These are phyloP conservation scores for Globisporangium okanoganense DNA, from an alignment of 352 stramenopile species.

Conservation along the genomic window DNA sequence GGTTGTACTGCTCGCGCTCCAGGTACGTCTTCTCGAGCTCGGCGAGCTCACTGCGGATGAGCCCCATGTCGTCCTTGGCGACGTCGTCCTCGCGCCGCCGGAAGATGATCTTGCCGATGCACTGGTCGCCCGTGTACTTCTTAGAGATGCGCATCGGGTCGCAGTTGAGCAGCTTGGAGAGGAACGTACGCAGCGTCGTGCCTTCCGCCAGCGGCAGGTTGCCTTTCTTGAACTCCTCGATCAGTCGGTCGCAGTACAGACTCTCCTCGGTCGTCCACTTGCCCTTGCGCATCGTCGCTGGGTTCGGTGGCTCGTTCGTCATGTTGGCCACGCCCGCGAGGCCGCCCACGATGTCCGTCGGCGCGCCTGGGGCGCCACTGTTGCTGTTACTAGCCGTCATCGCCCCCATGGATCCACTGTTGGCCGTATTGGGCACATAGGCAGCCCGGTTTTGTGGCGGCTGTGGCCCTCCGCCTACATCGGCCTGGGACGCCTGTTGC, in stretches of 20 bases:
- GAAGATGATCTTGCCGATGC: constrained; percentile 93
- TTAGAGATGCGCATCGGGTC: constrained; percentile 99
- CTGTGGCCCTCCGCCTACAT: too few species aligned
- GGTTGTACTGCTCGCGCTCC: constrained; percentile 94
- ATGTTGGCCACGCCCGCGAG: constrained; percentile 6
- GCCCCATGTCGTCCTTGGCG: constrained; percentile 74
- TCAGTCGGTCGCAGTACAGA: constrained; percentile 95
- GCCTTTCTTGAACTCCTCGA: constrained; percentile 97
- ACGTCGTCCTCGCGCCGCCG: constrained; percentile 66
- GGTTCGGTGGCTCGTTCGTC: constrained; percentile 8
- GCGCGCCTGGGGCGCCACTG: constrained; percentile 1
- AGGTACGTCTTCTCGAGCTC: constrained; percentile 96
- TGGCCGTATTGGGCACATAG: constrained; percentile 1
- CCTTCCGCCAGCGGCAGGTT: constrained; percentile 96
- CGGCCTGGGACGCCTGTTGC: constrained; percentile 7
- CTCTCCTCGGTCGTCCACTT: constrained; percentile 98
- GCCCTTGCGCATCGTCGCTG: constrained; percentile 81
- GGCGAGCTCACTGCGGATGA: constrained; percentile 69
- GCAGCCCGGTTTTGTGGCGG: not conserved
- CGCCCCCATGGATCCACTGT: not conserved
- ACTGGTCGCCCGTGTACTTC: constrained; percentile 98
- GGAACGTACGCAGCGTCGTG: constrained; percentile 96
- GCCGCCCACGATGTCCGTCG: not conserved
- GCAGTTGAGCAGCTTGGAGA: constrained; percentile 97
- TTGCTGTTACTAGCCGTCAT: not conserved